Evolutionary conservation across 257 asterid genomes (phyloP).

Genomic region (Verbena officinalis): DNA sequence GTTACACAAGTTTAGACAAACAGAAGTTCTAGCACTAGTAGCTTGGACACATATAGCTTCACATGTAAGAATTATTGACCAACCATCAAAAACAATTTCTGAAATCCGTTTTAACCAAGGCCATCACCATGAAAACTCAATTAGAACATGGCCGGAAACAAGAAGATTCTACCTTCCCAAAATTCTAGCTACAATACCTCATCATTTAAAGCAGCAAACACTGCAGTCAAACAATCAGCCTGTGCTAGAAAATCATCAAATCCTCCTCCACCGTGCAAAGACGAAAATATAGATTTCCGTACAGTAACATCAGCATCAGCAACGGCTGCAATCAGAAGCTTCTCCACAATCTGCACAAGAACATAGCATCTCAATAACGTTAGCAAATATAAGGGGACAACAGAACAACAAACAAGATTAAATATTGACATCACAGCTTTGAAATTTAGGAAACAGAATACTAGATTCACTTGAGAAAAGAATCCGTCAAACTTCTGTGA

Average conservation of each 20-base stretch:
- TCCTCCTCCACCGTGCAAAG: conserved; percentile 75
- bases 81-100: conserved; percentile 21
- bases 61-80: conserved; percentile 9
- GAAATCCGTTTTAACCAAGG: conserved; percentile 9
- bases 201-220: conserved; percentile 96
- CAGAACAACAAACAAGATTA: conserved; percentile 10
- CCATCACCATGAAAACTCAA: conserved; percentile 22
- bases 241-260: conserved; percentile 95
- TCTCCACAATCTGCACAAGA: conserved; percentile 79
- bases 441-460: neutral
- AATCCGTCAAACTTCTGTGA: neutral
- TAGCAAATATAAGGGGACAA: conserved; percentile 8
- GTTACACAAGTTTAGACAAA: conserved; percentile 11
- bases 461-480: conserved; percentile 1
- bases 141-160: conserved; percentile 13
- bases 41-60: conserved; percentile 8
- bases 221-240: conserved; percentile 94
- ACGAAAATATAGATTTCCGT: conserved; percentile 81
- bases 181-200: conserved; percentile 60
- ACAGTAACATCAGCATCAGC: conserved; percentile 96
- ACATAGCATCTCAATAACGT: conserved; percentile 10
- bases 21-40: conserved; percentile 12
- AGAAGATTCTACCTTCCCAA: conserved; percentile 19
- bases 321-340: conserved; percentile 90
- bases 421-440: conserved; percentile 13